phyloP scores from a whole-genome alignment of 148 eudicot genomes.

The Arctostaphylos glauca region DNA sequence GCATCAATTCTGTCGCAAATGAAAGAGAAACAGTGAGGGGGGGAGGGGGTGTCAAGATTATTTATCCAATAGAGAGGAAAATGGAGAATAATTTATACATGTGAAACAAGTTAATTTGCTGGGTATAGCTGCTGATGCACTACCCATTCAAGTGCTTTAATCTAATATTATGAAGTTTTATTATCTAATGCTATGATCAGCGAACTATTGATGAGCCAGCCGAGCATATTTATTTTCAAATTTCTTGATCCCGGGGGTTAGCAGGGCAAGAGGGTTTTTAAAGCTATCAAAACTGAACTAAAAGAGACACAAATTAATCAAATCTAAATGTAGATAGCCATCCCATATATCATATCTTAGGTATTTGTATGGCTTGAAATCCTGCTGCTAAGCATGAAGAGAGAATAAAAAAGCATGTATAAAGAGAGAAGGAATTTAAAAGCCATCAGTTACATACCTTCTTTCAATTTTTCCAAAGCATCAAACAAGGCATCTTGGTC shows the following conservation, averaged over 20 bases:
- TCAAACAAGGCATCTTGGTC: conserved; percentile 54
- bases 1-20: conserved; percentile 71
- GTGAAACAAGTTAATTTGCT: conserved; percentile 6
- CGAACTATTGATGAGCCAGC: too few species aligned
- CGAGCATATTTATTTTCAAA: too few species aligned
- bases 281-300: neutral
- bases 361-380: neutral
- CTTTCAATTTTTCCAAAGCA: conserved; percentile 76
- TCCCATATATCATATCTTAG: too few species aligned
- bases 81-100: neutral
- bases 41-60: neutral
- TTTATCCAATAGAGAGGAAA: neutral
- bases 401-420: neutral
- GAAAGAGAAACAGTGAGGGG: neutral
- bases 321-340: too few species aligned
- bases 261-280: too few species aligned
- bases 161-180: too few species aligned
- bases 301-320: neutral
- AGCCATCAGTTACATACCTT: conserved; percentile 42
- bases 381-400: neutral
- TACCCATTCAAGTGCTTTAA: conserved; percentile 6
- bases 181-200: too few species aligned
- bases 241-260: too few species aligned
- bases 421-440: conserved; percentile 5
- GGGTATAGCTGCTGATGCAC: neutral